phyloP scores from a whole-genome alignment of 768 basidiomycete genomes.

The Boletus sp. region DNA sequence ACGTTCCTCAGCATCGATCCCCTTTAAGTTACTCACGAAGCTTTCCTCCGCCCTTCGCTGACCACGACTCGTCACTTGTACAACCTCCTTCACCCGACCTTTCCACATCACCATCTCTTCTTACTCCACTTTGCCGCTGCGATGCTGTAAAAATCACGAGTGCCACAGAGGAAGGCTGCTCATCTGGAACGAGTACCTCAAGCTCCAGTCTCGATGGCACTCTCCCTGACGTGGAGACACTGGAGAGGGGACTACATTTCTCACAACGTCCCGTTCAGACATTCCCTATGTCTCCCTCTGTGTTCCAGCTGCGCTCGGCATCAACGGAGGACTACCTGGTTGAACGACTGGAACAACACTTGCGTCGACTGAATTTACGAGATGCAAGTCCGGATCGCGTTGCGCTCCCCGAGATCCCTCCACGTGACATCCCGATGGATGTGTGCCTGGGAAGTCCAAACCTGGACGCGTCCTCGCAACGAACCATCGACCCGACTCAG shows the following conservation, averaged over 20 bases:
- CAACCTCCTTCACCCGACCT: not conserved
- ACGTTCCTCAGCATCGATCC: slow-evolving; percentile 2
- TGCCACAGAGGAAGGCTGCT: slow-evolving; percentile 6
- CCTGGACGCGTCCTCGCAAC: not conserved
- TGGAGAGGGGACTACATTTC: not conserved
- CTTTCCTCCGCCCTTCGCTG: slow-evolving; percentile 2
- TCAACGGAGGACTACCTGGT: slow-evolving; percentile 18
- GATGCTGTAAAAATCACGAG: slow-evolving; percentile 7
- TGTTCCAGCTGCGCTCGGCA: slow-evolving; percentile 22
- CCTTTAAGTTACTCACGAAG: slow-evolving; percentile 3
- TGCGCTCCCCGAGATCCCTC: not conserved
- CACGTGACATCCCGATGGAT: slow-evolving; percentile 8
- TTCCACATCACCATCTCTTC: not conserved
- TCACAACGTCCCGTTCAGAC: not conserved
- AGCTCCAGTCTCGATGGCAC: not conserved
- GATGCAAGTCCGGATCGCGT: slow-evolving; percentile 9
- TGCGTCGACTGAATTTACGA: slow-evolving; percentile 19
- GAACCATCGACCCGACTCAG: not conserved
- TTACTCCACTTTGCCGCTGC: not conserved
- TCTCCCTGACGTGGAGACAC: not conserved
- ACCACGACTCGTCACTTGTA: slow-evolving; percentile 5
- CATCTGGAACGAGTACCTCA: slow-evolving; percentile 16
- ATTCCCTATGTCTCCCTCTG: slow-evolving; percentile 18
- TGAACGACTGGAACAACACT: slow-evolving; percentile 17
- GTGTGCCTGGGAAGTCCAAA: not conserved